Evolutionary conservation across 208 protist genomes (phyloP).

Genomic region (Tetramitus jugosus): DNA sequence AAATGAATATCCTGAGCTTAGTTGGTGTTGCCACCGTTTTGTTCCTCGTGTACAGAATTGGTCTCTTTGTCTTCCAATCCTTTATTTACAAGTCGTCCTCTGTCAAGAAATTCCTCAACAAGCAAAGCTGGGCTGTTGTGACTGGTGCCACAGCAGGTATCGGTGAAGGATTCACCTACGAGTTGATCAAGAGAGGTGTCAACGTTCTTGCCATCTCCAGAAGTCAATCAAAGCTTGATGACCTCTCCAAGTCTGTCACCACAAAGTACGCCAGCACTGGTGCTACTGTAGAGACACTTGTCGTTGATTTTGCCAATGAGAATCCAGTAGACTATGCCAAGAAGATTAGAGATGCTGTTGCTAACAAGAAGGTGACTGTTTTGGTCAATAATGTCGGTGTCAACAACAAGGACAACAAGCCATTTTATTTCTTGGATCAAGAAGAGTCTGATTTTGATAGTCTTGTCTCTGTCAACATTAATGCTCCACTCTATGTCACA

Average conservation of each 20-base stretch:
- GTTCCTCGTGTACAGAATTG: too few species aligned
- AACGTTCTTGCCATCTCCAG: conserved; percentile 77
- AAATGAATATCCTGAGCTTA: too few species aligned
- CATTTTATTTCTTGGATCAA: background rate
- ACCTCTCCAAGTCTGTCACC: conserved; percentile 35
- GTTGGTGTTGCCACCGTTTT: too few species aligned
- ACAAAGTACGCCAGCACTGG: background rate
- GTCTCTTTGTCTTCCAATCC: too few species aligned
- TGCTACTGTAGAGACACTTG: background rate
- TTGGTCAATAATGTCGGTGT: conserved; percentile 15
- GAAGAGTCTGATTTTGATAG: conserved; percentile 2
- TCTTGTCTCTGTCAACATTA: conserved; percentile 23
- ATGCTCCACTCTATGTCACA: conserved; percentile 1
- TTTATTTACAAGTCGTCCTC: too few species aligned
- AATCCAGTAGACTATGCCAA: background rate
- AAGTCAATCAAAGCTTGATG: conserved; percentile 69
- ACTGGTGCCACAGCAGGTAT: conserved; percentile 88
- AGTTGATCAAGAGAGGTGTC: conserved; percentile 72
- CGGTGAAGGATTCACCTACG: conserved; percentile 69
- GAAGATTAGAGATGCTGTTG: background rate
- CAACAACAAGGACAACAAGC: background rate
- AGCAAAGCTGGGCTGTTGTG: conserved; percentile 79
- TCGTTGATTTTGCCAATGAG: conserved; percentile 4
- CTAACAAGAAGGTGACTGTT: background rate
- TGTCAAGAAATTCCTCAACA: too few species aligned